Base-by-base conservation (phyloP, 2,329 filamentous ascomycete species). In the Botrytis paeoniae region DNA sequence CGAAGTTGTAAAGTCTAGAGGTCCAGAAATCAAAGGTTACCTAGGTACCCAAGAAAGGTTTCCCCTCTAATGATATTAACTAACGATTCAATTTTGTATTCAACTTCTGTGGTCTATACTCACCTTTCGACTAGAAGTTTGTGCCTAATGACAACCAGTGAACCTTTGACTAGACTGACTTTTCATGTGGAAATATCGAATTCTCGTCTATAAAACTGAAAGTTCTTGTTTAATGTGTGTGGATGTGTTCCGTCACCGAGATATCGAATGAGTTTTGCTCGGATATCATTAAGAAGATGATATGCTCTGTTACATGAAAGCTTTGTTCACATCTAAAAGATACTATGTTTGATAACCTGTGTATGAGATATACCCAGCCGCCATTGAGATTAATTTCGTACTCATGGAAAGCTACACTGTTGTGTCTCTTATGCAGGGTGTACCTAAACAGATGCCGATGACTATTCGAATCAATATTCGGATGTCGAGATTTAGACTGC, bases 241-340 rank as follows among this genome's bases (percentile, higher is more conserved):
- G 22, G 7, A n/a, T 62, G 6, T 29, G 14, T 16, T 62, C 14
- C 7, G 7, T 16, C 25, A 41, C 6, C 48, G 5, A 54, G 5
- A 39, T 39, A n/a, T 6, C n/a, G 14, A 62, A 37, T n/a, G 4
- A 25, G 22, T 39, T 18, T 14, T 62, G 12, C 35, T 1, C 16
- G 35, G 1, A n/a, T 35, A 39, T 16, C 5, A 8, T n/a, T n/a
- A 2, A 0, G 7, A 39, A 1, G 0, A n/a, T 39, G 5, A 35
- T 39, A 4, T n/a, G 6, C 7, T 39, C 35, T 37, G 2, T 22
- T 2, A 39, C 35, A 39, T 39, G 5, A 39, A 35, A 60, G 32
- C 4, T 60, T 4, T 16, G 1, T 14, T 6, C 4, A 7, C 1
- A 35, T 37, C 4, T 4, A 25, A 20, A 25, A 25, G 10, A 37